Evolutionary conservation across 345 rosid species (phyloP), one percentile per base, ranked within the genome.

Genomic region (Erodium maritimum): DNA sequence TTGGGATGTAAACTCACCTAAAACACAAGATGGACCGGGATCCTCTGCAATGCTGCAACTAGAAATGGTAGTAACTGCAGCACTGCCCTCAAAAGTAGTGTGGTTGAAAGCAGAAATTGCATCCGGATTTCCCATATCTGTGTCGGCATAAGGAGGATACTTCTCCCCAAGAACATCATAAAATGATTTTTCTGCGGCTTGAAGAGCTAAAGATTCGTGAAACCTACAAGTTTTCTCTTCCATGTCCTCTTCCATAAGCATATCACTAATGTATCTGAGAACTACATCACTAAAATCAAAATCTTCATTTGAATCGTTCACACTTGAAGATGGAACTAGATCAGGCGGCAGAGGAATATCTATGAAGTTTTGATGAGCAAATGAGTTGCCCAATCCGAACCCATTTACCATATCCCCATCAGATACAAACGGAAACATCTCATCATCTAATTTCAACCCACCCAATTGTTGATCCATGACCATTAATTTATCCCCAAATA

Each of bases 241-340:
- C 67, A 70, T 76, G 63, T 83, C 86, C 67, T 78, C 89, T 64
- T 81, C 86, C 90, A 84, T 73, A 29, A 84, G 81, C 68, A 84
- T 79, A 68, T 75, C 64, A 51, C 13, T 77, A 7, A 84, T 81
- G 55, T 77, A 84, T 73, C 52, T 77, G 4, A 84, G 79, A 69
- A 74, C 83, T 51, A 63, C 83, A 55, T 84, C 84, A 53, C 76
- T 81, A 29, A 77, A 79, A 59, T 81, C 84, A 63, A 55, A 73
- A 66, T 79, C 86, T 45, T 79, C 79, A 6, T 45, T 70, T 0
- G 55, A 71, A 50, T 75, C 66, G 46, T 8, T 57, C 59, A 11
- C 48, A 23, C 56, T 24, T 6, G 54, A 52, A 1, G 71, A 56
- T 16, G 51, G 22, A 0, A 9, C 55, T 34, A 56, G 23, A 64